Evolutionary conservation across 768 basidiomycete species (phyloP).

Genomic region (Naganishia randhawae): DNA sequence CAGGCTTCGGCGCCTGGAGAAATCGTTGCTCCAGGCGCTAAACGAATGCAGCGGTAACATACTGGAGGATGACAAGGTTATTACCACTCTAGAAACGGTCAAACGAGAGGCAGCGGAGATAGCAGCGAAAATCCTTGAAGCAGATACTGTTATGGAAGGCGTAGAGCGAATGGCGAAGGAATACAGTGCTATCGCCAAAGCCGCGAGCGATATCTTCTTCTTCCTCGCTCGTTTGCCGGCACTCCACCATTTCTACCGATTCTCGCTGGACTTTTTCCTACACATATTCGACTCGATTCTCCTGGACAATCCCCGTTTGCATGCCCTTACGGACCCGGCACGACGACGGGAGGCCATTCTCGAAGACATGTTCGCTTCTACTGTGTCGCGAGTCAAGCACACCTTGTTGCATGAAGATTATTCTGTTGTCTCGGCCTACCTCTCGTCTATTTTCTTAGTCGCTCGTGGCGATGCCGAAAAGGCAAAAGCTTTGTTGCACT

Average conservation of each 20-base stretch:
- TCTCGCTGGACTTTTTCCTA: constrained; percentile 94
- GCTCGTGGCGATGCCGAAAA: background rate
- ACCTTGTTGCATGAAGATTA: constrained; percentile 86
- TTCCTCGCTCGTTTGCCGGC: constrained; percentile 88
- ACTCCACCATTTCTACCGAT: constrained; percentile 97
- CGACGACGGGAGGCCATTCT: constrained; percentile 73
- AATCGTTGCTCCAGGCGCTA: constrained; percentile 83
- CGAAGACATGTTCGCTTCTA: constrained; percentile 80
- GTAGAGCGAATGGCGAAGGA: constrained; percentile 93
- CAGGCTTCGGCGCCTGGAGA: constrained; percentile 85
- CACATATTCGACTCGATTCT: constrained; percentile 96
- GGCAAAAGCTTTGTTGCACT: constrained; percentile 5
- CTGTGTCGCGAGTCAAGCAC: constrained; percentile 83
- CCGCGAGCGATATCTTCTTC: constrained; percentile 95
- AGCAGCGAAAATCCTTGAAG: constrained; percentile 91
- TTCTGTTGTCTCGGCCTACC: constrained; percentile 61
- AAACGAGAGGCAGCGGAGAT: constrained; percentile 96
- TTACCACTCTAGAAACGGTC: constrained; percentile 88
- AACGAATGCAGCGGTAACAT: constrained; percentile 97
- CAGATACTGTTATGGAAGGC: constrained; percentile 90
- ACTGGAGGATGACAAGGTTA: constrained; percentile 91
- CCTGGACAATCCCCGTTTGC: constrained; percentile 84
- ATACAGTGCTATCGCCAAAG: constrained; percentile 88
- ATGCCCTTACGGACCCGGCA: constrained; percentile 67
- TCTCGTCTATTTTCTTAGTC: background rate